Evolutionary conservation across 2,329 filamentous ascomycete species (phyloP).

Genomic region (Pseudocercospora pini-densiflorae): DNA sequence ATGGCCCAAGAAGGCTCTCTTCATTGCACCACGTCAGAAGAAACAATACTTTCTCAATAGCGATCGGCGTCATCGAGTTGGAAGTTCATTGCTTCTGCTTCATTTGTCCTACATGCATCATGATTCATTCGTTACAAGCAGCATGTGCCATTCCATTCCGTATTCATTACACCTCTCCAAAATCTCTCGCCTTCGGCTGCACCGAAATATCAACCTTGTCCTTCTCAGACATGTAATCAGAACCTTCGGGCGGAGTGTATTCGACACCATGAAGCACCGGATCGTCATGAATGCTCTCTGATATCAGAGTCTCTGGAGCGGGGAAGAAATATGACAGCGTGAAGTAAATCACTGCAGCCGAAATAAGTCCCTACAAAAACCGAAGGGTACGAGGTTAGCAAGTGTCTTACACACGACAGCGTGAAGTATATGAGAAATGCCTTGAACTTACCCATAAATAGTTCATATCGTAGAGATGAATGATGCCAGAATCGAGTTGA

Average conservation of each 20-base stretch:
- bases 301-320: constrained; percentile 55
- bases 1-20: too few relatives aligned
- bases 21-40: too few relatives aligned
- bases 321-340: constrained; percentile 55
- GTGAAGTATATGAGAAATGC: too few relatives aligned
- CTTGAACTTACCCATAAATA: constrained; percentile 60
- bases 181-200: constrained; percentile 11
- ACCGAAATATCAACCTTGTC: constrained; percentile 19
- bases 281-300: constrained; percentile 32
- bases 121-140: too few relatives aligned
- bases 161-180: constrained; percentile 15
- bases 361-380: constrained; percentile 54
- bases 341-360: constrained; percentile 61
- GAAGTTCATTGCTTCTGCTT: neutral
- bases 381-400: too few relatives aligned
- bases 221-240: constrained; percentile 16
- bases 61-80: neutral
- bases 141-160: neutral
- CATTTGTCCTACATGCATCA: neutral
- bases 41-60: too few relatives aligned
- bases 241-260: constrained; percentile 11
- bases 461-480: constrained; percentile 66
- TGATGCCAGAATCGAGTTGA: constrained; percentile 52
- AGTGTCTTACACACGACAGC: too few relatives aligned
- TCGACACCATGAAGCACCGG: constrained; percentile 25